Base-by-base conservation (phyloP, 2,329 filamentous ascomycete species). In the Cladosporium sp. region DNA sequence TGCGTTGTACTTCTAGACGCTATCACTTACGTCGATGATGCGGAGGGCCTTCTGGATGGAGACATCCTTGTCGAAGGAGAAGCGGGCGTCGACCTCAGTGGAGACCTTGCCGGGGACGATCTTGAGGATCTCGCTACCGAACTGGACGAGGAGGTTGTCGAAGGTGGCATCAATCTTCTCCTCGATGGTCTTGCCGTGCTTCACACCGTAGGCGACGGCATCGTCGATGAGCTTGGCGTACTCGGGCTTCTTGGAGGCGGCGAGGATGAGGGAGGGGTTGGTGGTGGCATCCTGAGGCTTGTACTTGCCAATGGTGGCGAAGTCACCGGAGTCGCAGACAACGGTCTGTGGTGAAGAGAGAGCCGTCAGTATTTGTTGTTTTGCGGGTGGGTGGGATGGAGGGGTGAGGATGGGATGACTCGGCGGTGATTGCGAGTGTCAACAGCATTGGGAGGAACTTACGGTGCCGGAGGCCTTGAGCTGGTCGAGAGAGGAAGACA, bases 221-320 rank as follows among this genome's bases (percentile, higher is more conserved):
- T 84, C 83, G 78, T 98, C 93, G 75, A 97, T 96, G 78, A 98
- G 85, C 81, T 90, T 89, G 77, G 91, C 92, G 81, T 98, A 98
- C 82, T 97, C 93, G 79, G 91, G 78, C 89, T 98, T 98, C 88
- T 99, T 98, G 79, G 95, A 93, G 71, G 95, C 95, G 73, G 93
- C 94, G 79, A 99, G 91, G 82, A 99, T 98, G 80, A 99, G 87
- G 70, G 95, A 98, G 67, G 95, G 95, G 89, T 99, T 99, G 85
- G 95, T 99, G 81, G 95, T 99, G 78, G 95, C 95, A 91, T 99
- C 95, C 87, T 99, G 93, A 72, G 95, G 95, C 89, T 97, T 96
- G 89, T 99, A 99, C 86, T 98, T 97, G 86, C 86, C 93, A 81
- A 99, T 99, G 81, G 93, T 93, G 88, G 83, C 80, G 72, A 82